Evolutionary conservation across 257 asterid genomes (phyloP).

Genomic region (Dorcoceras hygrometricum): DNA sequence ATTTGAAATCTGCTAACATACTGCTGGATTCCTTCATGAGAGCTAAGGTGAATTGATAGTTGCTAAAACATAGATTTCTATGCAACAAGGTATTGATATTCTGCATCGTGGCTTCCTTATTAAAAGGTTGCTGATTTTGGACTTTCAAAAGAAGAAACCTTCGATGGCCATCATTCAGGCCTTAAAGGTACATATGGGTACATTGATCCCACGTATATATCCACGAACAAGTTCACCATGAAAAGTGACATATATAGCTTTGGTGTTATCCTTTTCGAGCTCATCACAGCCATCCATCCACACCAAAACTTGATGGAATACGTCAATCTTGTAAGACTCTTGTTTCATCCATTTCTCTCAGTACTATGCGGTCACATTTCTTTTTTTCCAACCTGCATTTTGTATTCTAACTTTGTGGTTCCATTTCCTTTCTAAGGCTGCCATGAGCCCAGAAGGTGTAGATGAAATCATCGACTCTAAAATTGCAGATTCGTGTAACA

Average conservation of each 20-base stretch:
- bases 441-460: conserved; percentile 84
- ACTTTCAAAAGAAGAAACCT: conserved; percentile 84
- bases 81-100: background rate
- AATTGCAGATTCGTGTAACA: conserved; percentile 62
- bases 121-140: conserved; percentile 97
- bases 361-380: background rate
- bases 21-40: conserved; percentile 25
- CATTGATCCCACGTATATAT: conserved; percentile 81
- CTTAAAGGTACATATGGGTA: conserved; percentile 95
- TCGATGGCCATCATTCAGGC: conserved; percentile 76
- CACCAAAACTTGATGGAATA: conserved; percentile 94
- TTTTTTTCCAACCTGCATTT: background rate
- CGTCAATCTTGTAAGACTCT: conserved; percentile 77
- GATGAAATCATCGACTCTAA: conserved; percentile 83
- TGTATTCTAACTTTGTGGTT: background rate
- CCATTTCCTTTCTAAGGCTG: conserved; percentile 47
- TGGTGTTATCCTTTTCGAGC: conserved; percentile 92
- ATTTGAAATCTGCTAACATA: conserved; percentile 25
- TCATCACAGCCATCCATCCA: conserved; percentile 96
- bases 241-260: conserved; percentile 93
- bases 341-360: conserved; percentile 5
- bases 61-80: background rate
- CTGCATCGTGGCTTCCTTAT: conserved; percentile 13
- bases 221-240: conserved; percentile 77
- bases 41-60: conserved; percentile 19